phyloP scores from a whole-genome alignment of 805 yeast genomes.

The Komagataella ulmi region DNA sequence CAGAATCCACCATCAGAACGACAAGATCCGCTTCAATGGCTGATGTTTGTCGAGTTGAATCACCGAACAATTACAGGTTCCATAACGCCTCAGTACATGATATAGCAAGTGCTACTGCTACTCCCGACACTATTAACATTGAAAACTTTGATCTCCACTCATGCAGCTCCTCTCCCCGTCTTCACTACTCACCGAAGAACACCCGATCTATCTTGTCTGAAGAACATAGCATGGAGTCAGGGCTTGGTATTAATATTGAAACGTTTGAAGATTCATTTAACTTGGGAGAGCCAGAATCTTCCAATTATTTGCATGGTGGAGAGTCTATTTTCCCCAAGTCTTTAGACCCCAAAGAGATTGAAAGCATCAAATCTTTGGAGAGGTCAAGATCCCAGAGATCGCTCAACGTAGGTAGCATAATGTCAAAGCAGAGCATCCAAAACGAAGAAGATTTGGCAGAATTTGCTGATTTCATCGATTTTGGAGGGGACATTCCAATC shows the following conservation, averaged over 20 bases:
- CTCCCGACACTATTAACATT: background rate
- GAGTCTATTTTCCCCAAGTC: constrained; percentile 64
- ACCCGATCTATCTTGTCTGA: background rate
- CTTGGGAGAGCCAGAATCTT: background rate
- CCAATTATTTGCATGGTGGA: constrained; percentile 22
- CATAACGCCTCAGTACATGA: background rate
- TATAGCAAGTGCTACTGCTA: background rate
- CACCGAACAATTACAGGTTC: background rate
- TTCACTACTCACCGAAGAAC: background rate
- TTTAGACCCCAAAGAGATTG: constrained; percentile 53
- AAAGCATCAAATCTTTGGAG: constrained; percentile 61
- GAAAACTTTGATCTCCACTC: background rate
- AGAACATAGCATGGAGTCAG: background rate
- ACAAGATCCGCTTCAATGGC: background rate
- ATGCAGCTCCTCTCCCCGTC: background rate
- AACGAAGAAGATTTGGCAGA: constrained; percentile 25
- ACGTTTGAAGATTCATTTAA: constrained; percentile 1
- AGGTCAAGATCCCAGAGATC: constrained; percentile 50
- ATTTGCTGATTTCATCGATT: constrained; percentile 30
- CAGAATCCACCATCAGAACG: background rate
- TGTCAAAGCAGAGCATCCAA: constrained; percentile 18
- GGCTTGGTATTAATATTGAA: constrained; percentile 1
- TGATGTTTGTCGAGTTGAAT: background rate
- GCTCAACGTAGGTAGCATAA: constrained; percentile 16
- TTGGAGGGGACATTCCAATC: constrained; percentile 22